Percentiles rank a stretch among this genome's conserved stretches.
Conservation (phyloP, 306 rosid genomes). For the Pueraria montana region DNA sequence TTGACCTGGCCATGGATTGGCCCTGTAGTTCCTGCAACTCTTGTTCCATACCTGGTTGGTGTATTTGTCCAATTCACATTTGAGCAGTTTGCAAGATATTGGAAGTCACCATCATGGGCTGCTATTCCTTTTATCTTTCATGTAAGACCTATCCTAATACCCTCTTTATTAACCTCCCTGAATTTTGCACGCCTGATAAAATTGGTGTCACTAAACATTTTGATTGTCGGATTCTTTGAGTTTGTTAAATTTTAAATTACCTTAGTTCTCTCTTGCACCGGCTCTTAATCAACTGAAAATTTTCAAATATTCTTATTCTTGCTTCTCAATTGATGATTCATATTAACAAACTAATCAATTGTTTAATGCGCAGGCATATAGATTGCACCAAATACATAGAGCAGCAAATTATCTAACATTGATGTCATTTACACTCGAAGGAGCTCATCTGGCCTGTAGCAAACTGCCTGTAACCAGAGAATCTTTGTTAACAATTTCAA, state of each 20-base stretch:
- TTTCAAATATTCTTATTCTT: slow-evolving; percentile 4
- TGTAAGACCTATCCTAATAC: slow-evolving; percentile 55
- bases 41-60: slow-evolving; percentile 89
- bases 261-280: slow-evolving; percentile 1
- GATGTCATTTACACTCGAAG: slow-evolving; percentile 77
- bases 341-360: not conserved
- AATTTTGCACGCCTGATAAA: slow-evolving; percentile 7
- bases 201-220: not conserved
- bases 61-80: slow-evolving; percentile 87
- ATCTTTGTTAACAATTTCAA: slow-evolving; percentile 75
- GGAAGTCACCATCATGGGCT: slow-evolving; percentile 85
- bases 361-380: slow-evolving; percentile 69
- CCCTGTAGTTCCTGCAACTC: slow-evolving; percentile 89
- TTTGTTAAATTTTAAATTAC: not conserved
- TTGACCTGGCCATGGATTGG: slow-evolving; percentile 97
- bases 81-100: slow-evolving; percentile 83
- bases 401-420: slow-evolving; percentile 90
- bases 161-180: slow-evolving; percentile 3
- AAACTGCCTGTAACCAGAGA: slow-evolving; percentile 72
- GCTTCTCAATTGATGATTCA: slow-evolving; percentile 23
- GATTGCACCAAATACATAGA: slow-evolving; percentile 93
- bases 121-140: slow-evolving; percentile 92
- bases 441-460: slow-evolving; percentile 79
- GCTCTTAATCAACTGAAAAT: not conserved
- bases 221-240: not conserved